Conservation (phyloP, 768 basidiomycete genomes). For the Peribolospora baueri region DNA sequence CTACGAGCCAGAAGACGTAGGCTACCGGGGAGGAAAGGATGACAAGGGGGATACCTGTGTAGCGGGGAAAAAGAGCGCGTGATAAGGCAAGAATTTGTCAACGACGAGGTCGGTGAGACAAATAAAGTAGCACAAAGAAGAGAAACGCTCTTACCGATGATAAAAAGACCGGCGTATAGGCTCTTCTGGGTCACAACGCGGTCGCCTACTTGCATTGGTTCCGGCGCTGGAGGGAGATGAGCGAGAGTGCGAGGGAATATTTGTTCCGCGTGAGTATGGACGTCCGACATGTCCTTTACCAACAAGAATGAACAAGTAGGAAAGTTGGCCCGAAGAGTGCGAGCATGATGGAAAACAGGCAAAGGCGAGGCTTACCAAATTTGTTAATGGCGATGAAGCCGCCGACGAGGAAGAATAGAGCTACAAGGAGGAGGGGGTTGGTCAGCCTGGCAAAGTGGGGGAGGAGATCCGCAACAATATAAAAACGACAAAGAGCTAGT, state of each 20-base stretch:
- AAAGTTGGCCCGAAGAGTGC: background rate
- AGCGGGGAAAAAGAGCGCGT: background rate
- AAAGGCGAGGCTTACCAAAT: slow-evolving; percentile 36
- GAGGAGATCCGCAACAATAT: slow-evolving; percentile 21
- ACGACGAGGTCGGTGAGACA: too few relatives aligned
- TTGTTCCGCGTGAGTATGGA: too few relatives aligned
- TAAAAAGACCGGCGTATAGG: slow-evolving; percentile 67
- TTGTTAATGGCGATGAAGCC: slow-evolving; percentile 74
- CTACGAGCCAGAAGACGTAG: slow-evolving; percentile 85
- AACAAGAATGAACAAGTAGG: too few relatives aligned
- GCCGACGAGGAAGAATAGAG: slow-evolving; percentile 66
- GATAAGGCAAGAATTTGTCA: background rate
- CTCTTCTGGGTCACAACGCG: slow-evolving; percentile 67
- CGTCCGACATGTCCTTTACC: too few relatives aligned
- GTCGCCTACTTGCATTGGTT: slow-evolving; percentile 59
- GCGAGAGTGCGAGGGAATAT: background rate
- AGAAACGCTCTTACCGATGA: slow-evolving; percentile 36
- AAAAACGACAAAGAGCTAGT: too few relatives aligned
- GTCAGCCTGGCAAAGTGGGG: slow-evolving; percentile 69
- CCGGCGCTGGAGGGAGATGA: slow-evolving; percentile 33
- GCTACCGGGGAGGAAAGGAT: slow-evolving; percentile 32
- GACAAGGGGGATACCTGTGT: slow-evolving; percentile 25
- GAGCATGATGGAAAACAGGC: background rate
- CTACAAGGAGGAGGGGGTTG: slow-evolving; percentile 55
- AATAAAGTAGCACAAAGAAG: background rate